These are phyloP conservation scores for Apiospora marii DNA, from an alignment of 2,329 filamentous ascomycete genomes.

Conservation along the genomic window DNA sequence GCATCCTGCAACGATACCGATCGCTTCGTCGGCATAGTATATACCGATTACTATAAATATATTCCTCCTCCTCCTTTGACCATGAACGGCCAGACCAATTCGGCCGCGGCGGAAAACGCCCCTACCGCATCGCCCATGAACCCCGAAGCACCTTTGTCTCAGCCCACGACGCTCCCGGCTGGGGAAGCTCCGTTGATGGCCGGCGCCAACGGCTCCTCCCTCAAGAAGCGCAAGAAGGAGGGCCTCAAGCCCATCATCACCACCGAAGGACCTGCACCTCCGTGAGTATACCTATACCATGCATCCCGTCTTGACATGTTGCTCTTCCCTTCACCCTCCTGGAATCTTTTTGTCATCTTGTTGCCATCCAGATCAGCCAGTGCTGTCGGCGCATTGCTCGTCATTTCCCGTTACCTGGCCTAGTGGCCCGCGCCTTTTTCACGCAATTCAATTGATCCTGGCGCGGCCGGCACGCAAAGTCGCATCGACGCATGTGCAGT, in stretches of 20 bases:
- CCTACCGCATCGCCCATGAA: constrained; percentile 17
- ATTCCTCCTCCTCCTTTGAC: not conserved
- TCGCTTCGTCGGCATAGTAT: not conserved
- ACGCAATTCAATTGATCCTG: constrained; percentile 3
- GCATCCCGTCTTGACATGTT: constrained; percentile 40
- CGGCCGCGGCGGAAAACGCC: not conserved
- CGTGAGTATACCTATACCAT: constrained; percentile 39
- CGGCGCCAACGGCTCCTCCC: constrained; percentile 45
- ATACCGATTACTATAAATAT: not conserved
- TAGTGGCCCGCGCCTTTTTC: not conserved
- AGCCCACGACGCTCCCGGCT: constrained; percentile 18
- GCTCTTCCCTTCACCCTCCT: constrained; percentile 25
- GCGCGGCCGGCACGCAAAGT: not conserved
- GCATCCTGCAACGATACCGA: constrained; percentile 1
- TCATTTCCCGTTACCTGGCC: not conserved
- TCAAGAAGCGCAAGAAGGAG: constrained; percentile 80
- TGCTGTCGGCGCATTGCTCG: not conserved
- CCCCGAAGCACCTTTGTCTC: constrained; percentile 11
- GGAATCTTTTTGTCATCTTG: constrained; percentile 12
- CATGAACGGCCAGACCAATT: constrained; percentile 11
- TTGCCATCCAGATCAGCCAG: not conserved
- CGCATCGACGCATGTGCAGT: not conserved
- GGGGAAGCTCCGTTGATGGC: constrained; percentile 40
- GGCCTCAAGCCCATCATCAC: constrained; percentile 79
- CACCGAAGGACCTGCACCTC: constrained; percentile 61